Conservation (phyloP, 352 stramenopile genomes). For the Globisporangium viniferum region DNA sequence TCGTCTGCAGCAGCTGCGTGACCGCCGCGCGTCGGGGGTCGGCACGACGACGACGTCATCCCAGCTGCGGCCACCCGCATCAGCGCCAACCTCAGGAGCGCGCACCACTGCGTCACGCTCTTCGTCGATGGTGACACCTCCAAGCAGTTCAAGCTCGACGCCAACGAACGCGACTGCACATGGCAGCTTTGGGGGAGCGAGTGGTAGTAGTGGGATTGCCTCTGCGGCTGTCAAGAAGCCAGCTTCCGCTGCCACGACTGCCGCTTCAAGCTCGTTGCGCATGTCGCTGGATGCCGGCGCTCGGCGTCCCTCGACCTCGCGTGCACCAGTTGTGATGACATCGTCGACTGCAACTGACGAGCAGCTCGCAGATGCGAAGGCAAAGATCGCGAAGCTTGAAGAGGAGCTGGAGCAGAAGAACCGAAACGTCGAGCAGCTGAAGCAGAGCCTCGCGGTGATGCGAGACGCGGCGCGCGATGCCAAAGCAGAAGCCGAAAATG, state of each 20-base stretch:
- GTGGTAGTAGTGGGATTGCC: neutral
- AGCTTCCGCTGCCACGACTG: conserved; percentile 8
- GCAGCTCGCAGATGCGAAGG: conserved; percentile 45
- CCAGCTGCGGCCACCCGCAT: conserved; percentile 10
- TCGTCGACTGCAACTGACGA: conserved; percentile 28
- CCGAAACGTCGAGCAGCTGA: conserved; percentile 59
- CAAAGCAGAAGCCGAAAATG: conserved; percentile 8
- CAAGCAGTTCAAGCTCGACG: conserved; percentile 11
- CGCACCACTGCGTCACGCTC: conserved; percentile 12
- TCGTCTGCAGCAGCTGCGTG: conserved; percentile 32
- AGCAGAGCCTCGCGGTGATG: conserved; percentile 53
- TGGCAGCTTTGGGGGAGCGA: neutral
- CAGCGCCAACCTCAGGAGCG: conserved; percentile 12
- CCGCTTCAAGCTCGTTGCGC: conserved; percentile 12
- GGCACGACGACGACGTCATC: conserved; percentile 15
- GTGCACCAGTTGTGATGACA: conserved; percentile 11
- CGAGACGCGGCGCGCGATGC: conserved; percentile 29
- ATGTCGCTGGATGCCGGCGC: conserved; percentile 26
- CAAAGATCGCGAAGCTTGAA: conserved; percentile 55
- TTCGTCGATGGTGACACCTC: conserved; percentile 11
- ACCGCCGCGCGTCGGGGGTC: conserved; percentile 24
- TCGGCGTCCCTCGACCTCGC: conserved; percentile 13
- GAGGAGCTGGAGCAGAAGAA: conserved; percentile 72
- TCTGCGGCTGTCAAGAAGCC: conserved; percentile 17
- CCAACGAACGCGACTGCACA: conserved; percentile 9